Conservation (phyloP, 2,329 filamentous ascomycete genomes). For the Gyromitra esculenta region DNA sequence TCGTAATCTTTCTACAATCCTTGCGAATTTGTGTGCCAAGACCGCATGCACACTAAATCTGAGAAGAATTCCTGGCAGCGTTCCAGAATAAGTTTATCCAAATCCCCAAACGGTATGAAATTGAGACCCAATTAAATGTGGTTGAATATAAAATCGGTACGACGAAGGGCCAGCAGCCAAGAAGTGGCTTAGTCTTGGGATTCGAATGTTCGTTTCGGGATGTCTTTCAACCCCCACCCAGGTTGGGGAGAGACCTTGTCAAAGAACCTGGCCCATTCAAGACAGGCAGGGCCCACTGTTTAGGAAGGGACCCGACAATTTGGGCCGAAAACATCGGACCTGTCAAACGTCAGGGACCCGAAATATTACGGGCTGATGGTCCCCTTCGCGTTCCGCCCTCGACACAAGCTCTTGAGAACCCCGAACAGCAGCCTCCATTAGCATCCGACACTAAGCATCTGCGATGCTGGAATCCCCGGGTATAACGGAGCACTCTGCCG, state of each 20-base stretch:
- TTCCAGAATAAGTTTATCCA: conserved; percentile 23
- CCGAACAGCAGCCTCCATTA: conserved; percentile 8
- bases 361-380: conserved; percentile 8
- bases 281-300: conserved; percentile 35
- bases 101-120: conserved; percentile 27
- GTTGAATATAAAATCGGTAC: conserved; percentile 28
- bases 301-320: conserved; percentile 41
- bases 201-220: conserved; percentile 37
- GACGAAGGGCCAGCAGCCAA: conserved; percentile 14
- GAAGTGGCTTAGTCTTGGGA: conserved; percentile 37
- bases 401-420: conserved; percentile 9
- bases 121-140: conserved; percentile 26
- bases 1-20: conserved; percentile 19
- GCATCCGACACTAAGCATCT: conserved; percentile 3
- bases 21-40: conserved; percentile 22
- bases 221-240: conserved; percentile 37
- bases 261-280: conserved; percentile 4
- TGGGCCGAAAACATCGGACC: conserved; percentile 35
- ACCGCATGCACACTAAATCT: background rate
- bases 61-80: conserved; percentile 6
- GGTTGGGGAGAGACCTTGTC: conserved; percentile 18
- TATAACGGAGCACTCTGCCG: conserved; percentile 16
- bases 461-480: background rate
- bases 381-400: background rate
- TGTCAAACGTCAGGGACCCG: conserved; percentile 44